These are phyloP conservation scores for Melanogaster broomeanus DNA, from an alignment of 768 basidiomycete genomes.

Conservation along the genomic window DNA sequence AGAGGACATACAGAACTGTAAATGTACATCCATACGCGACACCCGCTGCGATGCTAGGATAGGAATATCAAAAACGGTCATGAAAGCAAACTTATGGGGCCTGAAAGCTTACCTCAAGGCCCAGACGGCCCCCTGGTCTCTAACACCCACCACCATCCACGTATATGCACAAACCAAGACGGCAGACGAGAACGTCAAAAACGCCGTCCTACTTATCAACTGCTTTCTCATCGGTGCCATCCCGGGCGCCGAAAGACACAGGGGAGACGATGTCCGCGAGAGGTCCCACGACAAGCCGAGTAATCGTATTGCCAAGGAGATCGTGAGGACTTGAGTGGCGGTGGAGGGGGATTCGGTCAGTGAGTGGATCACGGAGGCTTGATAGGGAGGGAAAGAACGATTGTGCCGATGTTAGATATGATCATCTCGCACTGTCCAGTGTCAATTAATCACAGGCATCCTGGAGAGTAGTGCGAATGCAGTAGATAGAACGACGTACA, in stretches of 20 bases:
- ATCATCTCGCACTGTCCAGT: constrained; percentile 72
- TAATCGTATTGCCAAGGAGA: constrained; percentile 74
- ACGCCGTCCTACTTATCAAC: constrained; percentile 60
- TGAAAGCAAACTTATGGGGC: not conserved
- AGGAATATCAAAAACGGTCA: not conserved
- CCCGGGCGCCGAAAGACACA: constrained; percentile 41
- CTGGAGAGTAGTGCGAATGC: not conserved
- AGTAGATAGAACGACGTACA: constrained; percentile 43
- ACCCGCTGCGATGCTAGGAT: constrained; percentile 60
- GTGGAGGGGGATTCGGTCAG: constrained; percentile 28
- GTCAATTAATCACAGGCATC: not conserved
- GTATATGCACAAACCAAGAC: constrained; percentile 52
- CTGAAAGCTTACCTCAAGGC: constrained; percentile 54
- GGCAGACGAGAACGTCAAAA: constrained; percentile 51
- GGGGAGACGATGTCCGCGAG: constrained; percentile 77
- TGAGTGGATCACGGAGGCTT: constrained; percentile 8
- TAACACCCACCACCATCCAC: constrained; percentile 54
- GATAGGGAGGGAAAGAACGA: constrained; percentile 63
- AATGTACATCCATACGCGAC: constrained; percentile 70
- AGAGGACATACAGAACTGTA: constrained; percentile 61
- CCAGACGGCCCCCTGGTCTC: constrained; percentile 60
- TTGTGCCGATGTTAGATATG: constrained; percentile 79
- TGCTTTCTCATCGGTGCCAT: constrained; percentile 46
- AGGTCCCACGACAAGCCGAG: constrained; percentile 67
- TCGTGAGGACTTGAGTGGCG: constrained; percentile 65